These are phyloP conservation scores for Boletus coccyginus DNA, from an alignment of 768 basidiomycete species.

Conservation along the genomic window DNA sequence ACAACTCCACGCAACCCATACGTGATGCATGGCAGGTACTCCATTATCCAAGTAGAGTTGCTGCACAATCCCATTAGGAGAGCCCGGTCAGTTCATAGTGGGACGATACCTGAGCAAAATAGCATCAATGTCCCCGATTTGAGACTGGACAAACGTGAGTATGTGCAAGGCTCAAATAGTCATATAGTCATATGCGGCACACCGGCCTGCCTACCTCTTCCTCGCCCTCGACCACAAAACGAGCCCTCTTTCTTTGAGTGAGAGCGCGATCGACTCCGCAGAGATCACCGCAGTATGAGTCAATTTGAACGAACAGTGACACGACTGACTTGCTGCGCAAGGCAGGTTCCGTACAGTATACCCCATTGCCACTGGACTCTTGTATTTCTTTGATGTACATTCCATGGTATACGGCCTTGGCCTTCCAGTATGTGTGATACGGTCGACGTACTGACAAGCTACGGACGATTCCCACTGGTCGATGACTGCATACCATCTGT, in stretches of 20 bases:
- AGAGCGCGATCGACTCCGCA: constrained; percentile 66
- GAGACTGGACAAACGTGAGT: constrained; percentile 44
- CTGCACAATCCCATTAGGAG: constrained; percentile 35
- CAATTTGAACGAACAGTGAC: too few species aligned
- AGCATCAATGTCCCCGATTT: constrained; percentile 84
- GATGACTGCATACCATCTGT: too few species aligned
- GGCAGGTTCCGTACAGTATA: too few species aligned
- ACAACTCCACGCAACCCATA: constrained; percentile 95
- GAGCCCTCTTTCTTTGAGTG: constrained; percentile 70
- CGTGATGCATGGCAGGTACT: constrained; percentile 89
- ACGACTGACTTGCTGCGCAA: too few species aligned
- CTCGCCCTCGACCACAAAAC: constrained; percentile 83
- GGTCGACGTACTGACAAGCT: too few species aligned
- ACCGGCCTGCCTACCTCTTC: constrained; percentile 90
- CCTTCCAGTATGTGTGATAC: too few species aligned
- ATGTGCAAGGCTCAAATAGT: not conserved
- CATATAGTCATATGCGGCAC: too few species aligned
- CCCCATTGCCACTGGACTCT: too few species aligned
- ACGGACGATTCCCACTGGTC: too few species aligned
- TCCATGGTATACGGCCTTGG: too few species aligned
- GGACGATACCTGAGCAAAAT: constrained; percentile 74
- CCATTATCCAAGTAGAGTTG: constrained; percentile 97
- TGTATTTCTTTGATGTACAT: too few species aligned
- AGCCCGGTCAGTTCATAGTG: not conserved
- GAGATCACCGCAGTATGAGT: constrained; percentile 69